Base-by-base conservation (phyloP, 306 rosid genomes). In the Biancaea sappan region DNA sequence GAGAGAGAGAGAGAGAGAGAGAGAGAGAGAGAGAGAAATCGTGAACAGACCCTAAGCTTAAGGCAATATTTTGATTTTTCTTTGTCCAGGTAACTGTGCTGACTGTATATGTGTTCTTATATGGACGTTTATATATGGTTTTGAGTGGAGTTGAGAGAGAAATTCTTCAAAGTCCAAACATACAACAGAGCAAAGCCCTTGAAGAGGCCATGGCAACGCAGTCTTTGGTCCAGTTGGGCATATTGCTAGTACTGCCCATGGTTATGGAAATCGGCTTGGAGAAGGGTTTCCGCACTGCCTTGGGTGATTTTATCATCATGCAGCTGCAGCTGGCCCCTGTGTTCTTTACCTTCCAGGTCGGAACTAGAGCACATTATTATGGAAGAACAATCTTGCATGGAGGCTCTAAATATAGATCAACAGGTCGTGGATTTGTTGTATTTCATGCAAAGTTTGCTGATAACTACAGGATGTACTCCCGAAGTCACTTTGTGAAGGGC, bases 261-360 rank as follows among this genome's bases (percentile, higher is more conserved):
- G 69, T 84, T 59, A 84, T 84, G 88, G 88, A 84, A 77, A 84
- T 84, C 11, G 88, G 88, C 60, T 84, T 84, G 79, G 88, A 84
- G 50, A 84, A 84, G 85, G 88, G 88, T 31, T 84, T 84, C 46
- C 85, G 85, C 51, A 81, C 84, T 54, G 88, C 88, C 38, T 84
- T 84, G 44, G 78, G 88, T 28, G 88, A 84, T 69, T 84, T 84
- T 54, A 71, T 84, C 60, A 59, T 84, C 53, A 84, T 84, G 88
- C 88, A 84, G 54, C 66, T 84, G 73, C 88, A 84, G 70, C 69
- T 84, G 66, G 88, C 88, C 71, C 80, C 88, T 4, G 88, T 84
- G 35, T 84, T 84, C 73, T 84, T 84, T 73, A 84, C 88, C 7
- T 84, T 84, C 74, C 81, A 84, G 26, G 82, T 84, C 14, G 87